Percentiles rank a stretch among this genome's conserved stretches.
These are phyloP conservation scores for Sporobolomyces pararoseus DNA, from an alignment of 768 basidiomycete species.

Conservation along the genomic window DNA sequence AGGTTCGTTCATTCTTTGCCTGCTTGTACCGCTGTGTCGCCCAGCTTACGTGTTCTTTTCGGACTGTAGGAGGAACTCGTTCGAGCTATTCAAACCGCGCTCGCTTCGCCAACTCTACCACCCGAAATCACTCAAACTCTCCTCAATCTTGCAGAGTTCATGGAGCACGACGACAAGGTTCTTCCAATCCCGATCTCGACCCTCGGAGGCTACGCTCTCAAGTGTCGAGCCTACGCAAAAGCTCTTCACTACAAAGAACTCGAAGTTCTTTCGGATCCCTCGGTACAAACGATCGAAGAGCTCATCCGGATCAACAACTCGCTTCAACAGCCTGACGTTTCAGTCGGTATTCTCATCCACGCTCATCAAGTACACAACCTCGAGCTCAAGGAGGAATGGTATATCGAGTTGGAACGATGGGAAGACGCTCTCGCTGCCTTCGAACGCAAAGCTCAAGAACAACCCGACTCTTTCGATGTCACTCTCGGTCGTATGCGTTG, in stretches of 20 bases:
- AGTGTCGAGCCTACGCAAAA: constrained; percentile 91
- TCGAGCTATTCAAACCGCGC: constrained; percentile 77
- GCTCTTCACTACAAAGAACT: constrained; percentile 97
- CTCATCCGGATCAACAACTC: constrained; percentile 94
- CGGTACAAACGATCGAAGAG: constrained; percentile 83
- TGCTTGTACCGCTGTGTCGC: neutral
- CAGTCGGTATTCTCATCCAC: constrained; percentile 89
- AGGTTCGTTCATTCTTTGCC: constrained; percentile 59
- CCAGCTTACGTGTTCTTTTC: neutral
- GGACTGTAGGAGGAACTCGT: constrained; percentile 80
- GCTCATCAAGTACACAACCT: constrained; percentile 86
- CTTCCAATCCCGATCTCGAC: constrained; percentile 89
- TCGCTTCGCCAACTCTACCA: constrained; percentile 68
- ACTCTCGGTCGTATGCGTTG: constrained; percentile 91
- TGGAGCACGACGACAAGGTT: constrained; percentile 97
- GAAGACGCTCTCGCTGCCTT: constrained; percentile 85
- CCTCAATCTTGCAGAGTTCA: constrained; percentile 92
- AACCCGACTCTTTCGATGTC: constrained; percentile 70
- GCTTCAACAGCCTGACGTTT: constrained; percentile 93
- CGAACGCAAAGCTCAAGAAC: constrained; percentile 69
- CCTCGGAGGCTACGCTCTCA: constrained; percentile 87
- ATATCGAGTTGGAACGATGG: constrained; percentile 92
- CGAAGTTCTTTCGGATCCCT: constrained; percentile 85
- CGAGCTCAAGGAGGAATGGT: constrained; percentile 95
- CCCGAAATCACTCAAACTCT: constrained; percentile 85